phyloP scores from a whole-genome alignment of 169 alveolate species.

The Neospora caninum region DNA sequence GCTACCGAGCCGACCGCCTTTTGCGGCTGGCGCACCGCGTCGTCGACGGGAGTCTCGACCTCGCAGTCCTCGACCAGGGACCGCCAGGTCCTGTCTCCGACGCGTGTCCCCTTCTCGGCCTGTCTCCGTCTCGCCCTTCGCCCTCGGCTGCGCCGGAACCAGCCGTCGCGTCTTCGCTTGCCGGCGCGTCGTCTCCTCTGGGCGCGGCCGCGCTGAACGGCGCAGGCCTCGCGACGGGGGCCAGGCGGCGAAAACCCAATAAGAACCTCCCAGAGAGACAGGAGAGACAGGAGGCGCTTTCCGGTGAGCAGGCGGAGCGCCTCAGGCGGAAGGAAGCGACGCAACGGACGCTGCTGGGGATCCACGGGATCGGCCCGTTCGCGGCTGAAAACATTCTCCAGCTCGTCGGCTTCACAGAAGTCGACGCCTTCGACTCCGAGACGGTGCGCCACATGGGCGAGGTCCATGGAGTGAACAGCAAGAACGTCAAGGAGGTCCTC shows the following conservation, averaged over 20 bases:
- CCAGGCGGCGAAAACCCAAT: neutral
- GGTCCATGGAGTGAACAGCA: slow-evolving; percentile 22
- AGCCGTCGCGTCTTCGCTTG: too few species aligned
- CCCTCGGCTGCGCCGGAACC: too few species aligned
- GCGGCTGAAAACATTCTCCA: slow-evolving; percentile 51
- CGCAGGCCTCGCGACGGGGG: neutral
- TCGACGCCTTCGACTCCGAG: slow-evolving; percentile 48
- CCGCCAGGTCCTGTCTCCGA: slow-evolving; percentile 17
- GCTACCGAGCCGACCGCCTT: slow-evolving; percentile 61
- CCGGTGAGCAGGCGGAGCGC: neutral
- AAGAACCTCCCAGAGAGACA: neutral
- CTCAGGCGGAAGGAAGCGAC: neutral
- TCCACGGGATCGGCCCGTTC: slow-evolving; percentile 61
- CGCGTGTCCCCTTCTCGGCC: too few species aligned
- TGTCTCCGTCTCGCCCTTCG: neutral
- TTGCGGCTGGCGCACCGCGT: slow-evolving; percentile 36
- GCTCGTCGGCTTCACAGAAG: slow-evolving; percentile 30
- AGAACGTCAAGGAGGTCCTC: neutral
- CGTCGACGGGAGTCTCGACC: slow-evolving; percentile 25
- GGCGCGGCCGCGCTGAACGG: neutral
- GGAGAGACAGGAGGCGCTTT: neutral
- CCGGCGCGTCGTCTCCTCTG: neutral
- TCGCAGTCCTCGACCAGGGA: neutral
- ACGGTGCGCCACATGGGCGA: slow-evolving; percentile 51
- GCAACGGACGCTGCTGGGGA: slow-evolving; percentile 8